Conservation (phyloP, 2,329 filamentous ascomycete genomes). For the Neodidymelliopsis sp. region DNA sequence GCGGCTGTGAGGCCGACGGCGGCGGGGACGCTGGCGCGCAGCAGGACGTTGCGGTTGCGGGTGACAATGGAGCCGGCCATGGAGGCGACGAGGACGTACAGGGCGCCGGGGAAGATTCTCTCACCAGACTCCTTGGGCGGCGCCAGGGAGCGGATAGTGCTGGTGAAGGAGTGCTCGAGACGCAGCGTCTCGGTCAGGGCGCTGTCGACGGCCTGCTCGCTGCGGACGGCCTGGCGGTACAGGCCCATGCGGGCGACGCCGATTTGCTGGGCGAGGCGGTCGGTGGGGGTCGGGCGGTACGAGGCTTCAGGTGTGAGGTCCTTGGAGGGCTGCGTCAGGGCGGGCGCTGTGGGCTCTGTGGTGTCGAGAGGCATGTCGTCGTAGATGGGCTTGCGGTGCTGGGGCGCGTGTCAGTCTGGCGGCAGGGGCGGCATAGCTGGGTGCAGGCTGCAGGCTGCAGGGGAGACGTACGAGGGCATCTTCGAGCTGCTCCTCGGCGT, state of each 20-base stretch:
- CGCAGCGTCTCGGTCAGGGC: conserved; percentile 81
- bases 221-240: conserved; percentile 74
- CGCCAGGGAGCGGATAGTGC: conserved; percentile 86
- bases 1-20: conserved; percentile 83
- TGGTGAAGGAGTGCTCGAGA: conserved; percentile 88
- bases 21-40: conserved; percentile 79
- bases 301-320: conserved; percentile 34
- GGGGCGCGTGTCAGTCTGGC: conserved; percentile 8
- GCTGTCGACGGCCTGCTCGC: conserved; percentile 84
- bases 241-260: conserved; percentile 80
- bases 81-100: conserved; percentile 91
- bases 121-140: conserved; percentile 86
- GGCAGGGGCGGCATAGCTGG: neutral
- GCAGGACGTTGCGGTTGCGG: conserved; percentile 83
- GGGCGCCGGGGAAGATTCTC: conserved; percentile 83
- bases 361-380: conserved; percentile 62
- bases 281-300: conserved; percentile 77
- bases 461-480: conserved; percentile 34
- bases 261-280: conserved; percentile 85
- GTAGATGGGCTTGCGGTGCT: conserved; percentile 73
- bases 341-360: conserved; percentile 46
- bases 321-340: conserved; percentile 43
- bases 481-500: conserved; percentile 56
- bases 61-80: conserved; percentile 95
- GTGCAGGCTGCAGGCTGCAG: no score